Evolutionary conservation across 2,329 filamentous ascomycete genomes (phyloP).

Genomic region (Emmonsiellopsis sp.): DNA sequence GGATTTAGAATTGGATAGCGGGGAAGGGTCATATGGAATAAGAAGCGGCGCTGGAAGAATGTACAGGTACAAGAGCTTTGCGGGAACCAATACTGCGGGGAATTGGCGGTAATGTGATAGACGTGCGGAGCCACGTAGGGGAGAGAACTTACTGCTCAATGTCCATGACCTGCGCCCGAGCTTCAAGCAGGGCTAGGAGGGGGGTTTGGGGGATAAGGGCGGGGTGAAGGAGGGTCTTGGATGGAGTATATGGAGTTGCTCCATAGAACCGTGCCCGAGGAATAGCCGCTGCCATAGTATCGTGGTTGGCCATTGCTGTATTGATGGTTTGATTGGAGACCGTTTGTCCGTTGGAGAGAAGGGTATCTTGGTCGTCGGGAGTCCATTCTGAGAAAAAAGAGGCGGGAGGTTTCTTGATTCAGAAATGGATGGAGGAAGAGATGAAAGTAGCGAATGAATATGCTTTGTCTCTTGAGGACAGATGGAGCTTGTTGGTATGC

Average conservation of each 20-base stretch:
- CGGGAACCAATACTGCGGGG: too few relatives aligned
- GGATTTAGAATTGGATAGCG: too few relatives aligned
- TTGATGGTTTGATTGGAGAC: background rate
- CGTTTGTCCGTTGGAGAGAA: background rate
- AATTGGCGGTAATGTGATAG: too few relatives aligned
- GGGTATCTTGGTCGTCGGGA: background rate
- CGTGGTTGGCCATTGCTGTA: background rate
- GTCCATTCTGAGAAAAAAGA: background rate
- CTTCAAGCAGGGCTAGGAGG: slow-evolving; percentile 27
- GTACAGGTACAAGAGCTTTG: too few relatives aligned
- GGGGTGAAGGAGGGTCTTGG: slow-evolving; percentile 19
- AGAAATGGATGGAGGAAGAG: background rate
- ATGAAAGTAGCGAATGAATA: background rate
- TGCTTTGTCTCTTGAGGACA: background rate
- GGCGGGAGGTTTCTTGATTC: background rate
- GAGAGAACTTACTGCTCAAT: background rate
- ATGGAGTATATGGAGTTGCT: slow-evolving; percentile 1
- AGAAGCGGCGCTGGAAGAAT: too few relatives aligned
- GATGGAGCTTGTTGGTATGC: background rate
- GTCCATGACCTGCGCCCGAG: background rate
- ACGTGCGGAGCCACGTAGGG: background rate
- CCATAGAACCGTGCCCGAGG: background rate
- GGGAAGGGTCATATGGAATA: too few relatives aligned
- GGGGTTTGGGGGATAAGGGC: slow-evolving; percentile 30
- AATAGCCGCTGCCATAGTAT: background rate